Base-by-base conservation (phyloP, 1,284 basidiomycete genomes). In the Sphagnurus paluster region DNA sequence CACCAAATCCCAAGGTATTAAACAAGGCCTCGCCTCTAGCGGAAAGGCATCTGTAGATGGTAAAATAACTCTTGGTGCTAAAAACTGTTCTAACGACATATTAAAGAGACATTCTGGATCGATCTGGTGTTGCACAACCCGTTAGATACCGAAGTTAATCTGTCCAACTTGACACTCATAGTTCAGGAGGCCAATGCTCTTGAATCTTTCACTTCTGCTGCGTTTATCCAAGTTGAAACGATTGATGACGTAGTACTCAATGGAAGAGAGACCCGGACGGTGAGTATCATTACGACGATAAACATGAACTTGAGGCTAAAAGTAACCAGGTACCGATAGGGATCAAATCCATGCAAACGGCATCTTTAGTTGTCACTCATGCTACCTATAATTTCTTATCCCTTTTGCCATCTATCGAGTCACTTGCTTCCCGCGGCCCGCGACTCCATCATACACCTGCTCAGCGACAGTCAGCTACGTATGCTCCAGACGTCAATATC, bases 31-130 rank as follows among this genome's bases (percentile, higher is more conserved):
- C 19, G 71, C 76, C 14, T 70, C 68, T 32, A 72, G 73, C 38
- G 77, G 79, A 28, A 79, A 77, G 51, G 84, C 82, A 25, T 71
- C 73, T 37, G 79, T 85, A 7, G 74, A 79, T 55, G 87, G 88
- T 89, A 54, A 56, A 68, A 55, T 14, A 44, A 44, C 44, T 24
- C 16, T 43, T 14, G 42, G 32, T 16, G 28, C 13, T 41, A 33
- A 44, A n/a, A 21, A 39, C n/a, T 44, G 28, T 14, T 43, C 23
- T 33, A n/a, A n/a, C n/a, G n/a, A n/a, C n/a, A n/a, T 26, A 40
- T 42, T 50, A 13, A 53, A 90, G 89, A 91, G 63, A 67, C 69
- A 2, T 89, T 91, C 57, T 90, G 84, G 82, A 68, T 90, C 23
- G 87, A 91, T 53, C 55, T 91, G 17, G 72, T 71, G 6, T 46